These are phyloP conservation scores for Sporothrix variecibatus DNA, from an alignment of 2,329 filamentous ascomycete genomes.

Conservation along the genomic window DNA sequence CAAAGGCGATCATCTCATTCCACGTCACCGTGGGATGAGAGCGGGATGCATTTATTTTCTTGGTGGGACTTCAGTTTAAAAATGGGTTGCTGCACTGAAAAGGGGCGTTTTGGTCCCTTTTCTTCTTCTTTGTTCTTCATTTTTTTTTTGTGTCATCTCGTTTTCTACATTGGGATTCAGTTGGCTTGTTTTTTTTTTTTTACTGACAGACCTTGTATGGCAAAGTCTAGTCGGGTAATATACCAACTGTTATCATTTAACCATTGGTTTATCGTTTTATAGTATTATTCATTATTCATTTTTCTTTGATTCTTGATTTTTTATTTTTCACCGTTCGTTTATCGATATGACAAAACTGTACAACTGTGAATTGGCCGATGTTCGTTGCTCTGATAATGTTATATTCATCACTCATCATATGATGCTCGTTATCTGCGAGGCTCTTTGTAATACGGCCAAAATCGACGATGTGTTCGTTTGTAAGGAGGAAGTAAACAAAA, in stretches of 20 bases:
- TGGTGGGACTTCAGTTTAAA: not conserved
- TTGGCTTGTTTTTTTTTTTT: not conserved
- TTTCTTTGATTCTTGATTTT: not conserved
- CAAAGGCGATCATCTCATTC: not conserved
- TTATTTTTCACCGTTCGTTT: not conserved
- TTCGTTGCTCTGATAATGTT: not conserved
- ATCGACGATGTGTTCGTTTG: no score
- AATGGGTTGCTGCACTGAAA: not conserved
- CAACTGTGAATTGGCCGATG: not conserved
- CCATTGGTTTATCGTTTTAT: not conserved
- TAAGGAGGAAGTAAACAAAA: no score
- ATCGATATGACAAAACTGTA: not conserved
- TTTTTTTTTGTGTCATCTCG: not conserved
- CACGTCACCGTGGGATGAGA: conserved; percentile 13
- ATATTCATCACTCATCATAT: not conserved
- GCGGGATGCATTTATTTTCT: conserved; percentile 1
- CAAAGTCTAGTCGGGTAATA: no score
- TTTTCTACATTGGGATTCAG: not conserved
- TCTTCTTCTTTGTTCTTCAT: not conserved
- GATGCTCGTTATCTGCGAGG: no score
- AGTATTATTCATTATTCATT: not conserved
- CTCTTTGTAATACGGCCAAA: no score
- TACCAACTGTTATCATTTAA: not conserved
- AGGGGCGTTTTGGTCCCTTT: not conserved
- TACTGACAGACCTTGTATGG: not conserved